phyloP scores from a whole-genome alignment of 2,329 filamentous ascomycete species.

The Claviceps paspali region DNA sequence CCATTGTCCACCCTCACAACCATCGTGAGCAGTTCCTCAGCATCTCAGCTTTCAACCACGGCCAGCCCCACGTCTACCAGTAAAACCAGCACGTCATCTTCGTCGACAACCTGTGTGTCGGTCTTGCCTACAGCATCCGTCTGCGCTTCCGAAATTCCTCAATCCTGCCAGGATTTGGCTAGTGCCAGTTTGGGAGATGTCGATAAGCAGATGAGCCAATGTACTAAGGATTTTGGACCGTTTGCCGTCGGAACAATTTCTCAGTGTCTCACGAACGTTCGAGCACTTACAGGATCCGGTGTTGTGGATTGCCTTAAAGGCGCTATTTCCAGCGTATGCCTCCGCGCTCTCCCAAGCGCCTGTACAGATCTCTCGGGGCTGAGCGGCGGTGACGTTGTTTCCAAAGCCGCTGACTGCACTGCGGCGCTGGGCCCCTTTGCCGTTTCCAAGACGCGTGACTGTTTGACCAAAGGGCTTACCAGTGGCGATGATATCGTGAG shows the following conservation, averaged over 20 bases:
- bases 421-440: conserved; percentile 4
- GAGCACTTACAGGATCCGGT: too few species aligned
- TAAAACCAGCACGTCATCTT: background rate
- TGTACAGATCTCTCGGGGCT: background rate
- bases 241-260: background rate
- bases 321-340: background rate
- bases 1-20: background rate
- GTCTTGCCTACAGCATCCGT: background rate
- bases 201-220: too few species aligned
- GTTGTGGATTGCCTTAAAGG: background rate
- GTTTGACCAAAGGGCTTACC: background rate
- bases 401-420: background rate
- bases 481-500: conserved; percentile 2
- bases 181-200: background rate
- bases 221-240: background rate
- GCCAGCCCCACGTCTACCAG: background rate
- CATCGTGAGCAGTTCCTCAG: background rate
- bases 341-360: background rate
- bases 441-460: background rate
- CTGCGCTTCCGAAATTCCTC: conserved; percentile 3
- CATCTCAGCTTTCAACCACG: background rate
- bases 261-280: background rate
- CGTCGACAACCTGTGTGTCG: background rate
- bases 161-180: background rate
- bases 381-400: background rate